Conservation (phyloP, 1,284 basidiomycete genomes). For the Ceratobasidium sp. region DNA sequence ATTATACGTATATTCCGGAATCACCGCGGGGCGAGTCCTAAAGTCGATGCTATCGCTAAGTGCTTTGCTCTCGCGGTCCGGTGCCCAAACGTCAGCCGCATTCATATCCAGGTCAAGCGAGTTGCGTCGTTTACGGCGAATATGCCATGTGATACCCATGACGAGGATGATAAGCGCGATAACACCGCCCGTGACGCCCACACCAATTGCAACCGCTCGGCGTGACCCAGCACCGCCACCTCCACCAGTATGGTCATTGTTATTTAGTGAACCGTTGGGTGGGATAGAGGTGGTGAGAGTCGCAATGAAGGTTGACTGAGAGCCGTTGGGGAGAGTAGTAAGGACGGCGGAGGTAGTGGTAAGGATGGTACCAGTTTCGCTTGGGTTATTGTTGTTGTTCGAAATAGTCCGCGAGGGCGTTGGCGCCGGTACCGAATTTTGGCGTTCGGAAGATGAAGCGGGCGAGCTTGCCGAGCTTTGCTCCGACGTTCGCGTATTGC, state of each 20-base stretch:
- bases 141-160: slow-evolving; percentile 42
- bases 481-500: slow-evolving; percentile 2
- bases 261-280: slow-evolving; percentile 38
- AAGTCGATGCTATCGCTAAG: background rate
- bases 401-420: background rate
- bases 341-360: slow-evolving; percentile 12
- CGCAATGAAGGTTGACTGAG: slow-evolving; percentile 12
- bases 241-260: slow-evolving; percentile 9
- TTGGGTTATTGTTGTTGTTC: slow-evolving; percentile 19
- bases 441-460: slow-evolving; percentile 6
- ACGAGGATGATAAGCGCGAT: slow-evolving; percentile 38
- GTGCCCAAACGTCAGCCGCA: slow-evolving; percentile 2
- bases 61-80: slow-evolving; percentile 7
- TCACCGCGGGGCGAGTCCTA: background rate
- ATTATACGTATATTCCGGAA: slow-evolving; percentile 33
- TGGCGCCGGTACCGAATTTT: background rate
- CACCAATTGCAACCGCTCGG: slow-evolving; percentile 38
- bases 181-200: slow-evolving; percentile 38
- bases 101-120: background rate
- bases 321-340: slow-evolving; percentile 34
- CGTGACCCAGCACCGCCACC: slow-evolving; percentile 5
- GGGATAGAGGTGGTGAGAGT: slow-evolving; percentile 25
- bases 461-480: background rate
- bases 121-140: slow-evolving; percentile 33
- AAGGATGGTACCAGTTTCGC: slow-evolving; percentile 34